Conservation (phyloP, 2,329 filamentous ascomycete genomes). For the Neobulgaria alba region DNA sequence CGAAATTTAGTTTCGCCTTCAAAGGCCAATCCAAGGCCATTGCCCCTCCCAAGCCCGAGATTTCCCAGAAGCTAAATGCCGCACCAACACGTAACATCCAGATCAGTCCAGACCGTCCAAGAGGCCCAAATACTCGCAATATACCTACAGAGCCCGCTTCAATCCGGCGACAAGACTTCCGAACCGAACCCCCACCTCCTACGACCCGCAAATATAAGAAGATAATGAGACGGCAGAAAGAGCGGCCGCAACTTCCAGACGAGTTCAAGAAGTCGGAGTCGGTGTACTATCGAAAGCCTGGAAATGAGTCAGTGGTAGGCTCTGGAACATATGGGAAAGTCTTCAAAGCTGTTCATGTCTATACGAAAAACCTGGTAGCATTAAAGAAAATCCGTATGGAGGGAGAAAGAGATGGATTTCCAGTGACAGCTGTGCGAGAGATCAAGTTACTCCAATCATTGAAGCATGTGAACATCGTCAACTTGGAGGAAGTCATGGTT, state of each 20-base stretch:
- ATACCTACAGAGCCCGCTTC: conserved; percentile 48
- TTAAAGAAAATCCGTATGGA: conserved; percentile 92
- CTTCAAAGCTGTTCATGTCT: conserved; percentile 90
- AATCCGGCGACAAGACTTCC: conserved; percentile 30
- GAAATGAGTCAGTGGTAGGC: conserved; percentile 94
- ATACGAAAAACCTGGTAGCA: conserved; percentile 74
- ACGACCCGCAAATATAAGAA: conserved; percentile 52
- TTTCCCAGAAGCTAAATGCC: conserved; percentile 61
- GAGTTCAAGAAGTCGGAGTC: conserved; percentile 76
- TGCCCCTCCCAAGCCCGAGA: conserved; percentile 52
- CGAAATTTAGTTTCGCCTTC: conserved; percentile 90
- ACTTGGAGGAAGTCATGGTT: conserved; percentile 88
- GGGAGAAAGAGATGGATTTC: conserved; percentile 82
- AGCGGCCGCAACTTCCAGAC: conserved; percentile 58
- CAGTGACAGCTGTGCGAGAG: conserved; percentile 82
- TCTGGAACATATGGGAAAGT: conserved; percentile 95
- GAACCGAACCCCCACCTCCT: conserved; percentile 29
- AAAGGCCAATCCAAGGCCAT: conserved; percentile 61
- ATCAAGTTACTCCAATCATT: conserved; percentile 87
- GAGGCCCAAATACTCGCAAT: conserved; percentile 29
- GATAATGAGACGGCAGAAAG: conserved; percentile 61
- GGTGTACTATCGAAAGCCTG: conserved; percentile 89
- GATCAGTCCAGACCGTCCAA: conserved; percentile 35
- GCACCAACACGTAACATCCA: conserved; percentile 21
- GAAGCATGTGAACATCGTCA: conserved; percentile 73